Evolutionary conservation across 2,329 filamentous ascomycete species (phyloP).

Genomic region (Penicillium brevicompactum): DNA sequence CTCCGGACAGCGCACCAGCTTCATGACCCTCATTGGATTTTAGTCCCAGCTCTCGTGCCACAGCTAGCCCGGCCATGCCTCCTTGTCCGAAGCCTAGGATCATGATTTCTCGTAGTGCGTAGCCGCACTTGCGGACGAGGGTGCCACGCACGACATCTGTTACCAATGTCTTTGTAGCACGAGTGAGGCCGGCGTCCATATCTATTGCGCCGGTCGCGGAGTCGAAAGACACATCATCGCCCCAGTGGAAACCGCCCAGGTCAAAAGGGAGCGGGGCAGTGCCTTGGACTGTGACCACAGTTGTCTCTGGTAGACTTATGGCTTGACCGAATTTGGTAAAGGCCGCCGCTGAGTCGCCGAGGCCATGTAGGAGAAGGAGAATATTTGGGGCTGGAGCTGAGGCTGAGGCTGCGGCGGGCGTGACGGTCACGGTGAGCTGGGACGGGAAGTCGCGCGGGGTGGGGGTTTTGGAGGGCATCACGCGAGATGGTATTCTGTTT

Average conservation of each 20-base stretch:
- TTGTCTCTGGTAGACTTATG: slow-evolving; percentile 74
- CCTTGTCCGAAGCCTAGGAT: slow-evolving; percentile 71
- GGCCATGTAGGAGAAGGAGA: slow-evolving; percentile 79
- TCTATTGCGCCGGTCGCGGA: slow-evolving; percentile 57
- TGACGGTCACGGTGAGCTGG: slow-evolving; percentile 42
- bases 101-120: slow-evolving; percentile 61
- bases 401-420: slow-evolving; percentile 36
- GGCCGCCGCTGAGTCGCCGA: slow-evolving; percentile 72
- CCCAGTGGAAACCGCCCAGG: slow-evolving; percentile 70
- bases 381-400: slow-evolving; percentile 65
- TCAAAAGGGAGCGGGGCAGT: slow-evolving; percentile 69
- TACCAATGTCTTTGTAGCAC: slow-evolving; percentile 51
- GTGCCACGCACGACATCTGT: slow-evolving; percentile 55
- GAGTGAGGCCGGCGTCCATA: slow-evolving; percentile 62
- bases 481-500: background rate
- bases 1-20: slow-evolving; percentile 36
- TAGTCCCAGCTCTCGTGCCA: slow-evolving; percentile 50
- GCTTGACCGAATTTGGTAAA: slow-evolving; percentile 71
- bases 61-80: slow-evolving; percentile 62
- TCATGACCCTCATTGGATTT: slow-evolving; percentile 7
- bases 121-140: slow-evolving; percentile 61
- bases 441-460: slow-evolving; percentile 50
- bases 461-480: slow-evolving; percentile 42
- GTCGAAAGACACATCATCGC: slow-evolving; percentile 64
- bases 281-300: slow-evolving; percentile 73